A percentile compares a stretch with the other conserved stretches of the same genome.
These are phyloP conservation scores for Sugiyamaella neomexicana DNA, from an alignment of 1,139 yeast genomes.

Conservation along the genomic window DNA sequence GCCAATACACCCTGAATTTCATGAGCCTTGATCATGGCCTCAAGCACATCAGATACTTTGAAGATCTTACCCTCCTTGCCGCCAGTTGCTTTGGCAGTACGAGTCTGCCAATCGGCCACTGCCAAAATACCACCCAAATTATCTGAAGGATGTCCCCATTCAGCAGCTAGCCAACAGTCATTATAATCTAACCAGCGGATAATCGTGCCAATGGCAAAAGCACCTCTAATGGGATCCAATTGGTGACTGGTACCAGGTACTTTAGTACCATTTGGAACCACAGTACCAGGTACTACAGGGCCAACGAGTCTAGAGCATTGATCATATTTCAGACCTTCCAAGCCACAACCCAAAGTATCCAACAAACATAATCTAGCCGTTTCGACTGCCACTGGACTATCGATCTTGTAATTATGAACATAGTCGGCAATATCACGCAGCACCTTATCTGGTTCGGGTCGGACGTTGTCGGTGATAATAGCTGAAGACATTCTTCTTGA, in stretches of 20 bases:
- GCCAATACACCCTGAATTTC: constrained; percentile 62
- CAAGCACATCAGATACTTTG: constrained; percentile 52
- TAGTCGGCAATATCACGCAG: constrained; percentile 52
- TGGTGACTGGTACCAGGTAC: constrained; percentile 54
- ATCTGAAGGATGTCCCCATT: constrained; percentile 67
- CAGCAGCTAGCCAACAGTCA: constrained; percentile 66
- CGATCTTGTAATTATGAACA: constrained; percentile 50
- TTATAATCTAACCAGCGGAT: constrained; percentile 62
- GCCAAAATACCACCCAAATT: constrained; percentile 59
- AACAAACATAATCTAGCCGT: constrained; percentile 56
- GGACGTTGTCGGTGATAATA: constrained; percentile 46
- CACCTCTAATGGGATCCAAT: constrained; percentile 58
- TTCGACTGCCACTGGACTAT: constrained; percentile 50
- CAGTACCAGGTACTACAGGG: constrained; percentile 57
- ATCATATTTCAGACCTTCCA: constrained; percentile 57
- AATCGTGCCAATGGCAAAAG: constrained; percentile 56
- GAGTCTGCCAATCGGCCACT: constrained; percentile 56
- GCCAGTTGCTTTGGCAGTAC: constrained; percentile 47
- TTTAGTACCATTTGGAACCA: constrained; percentile 54
- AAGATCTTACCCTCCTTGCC: constrained; percentile 45
- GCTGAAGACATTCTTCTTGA: constrained; percentile 29
- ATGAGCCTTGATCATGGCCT: constrained; percentile 60
- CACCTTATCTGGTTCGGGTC: constrained; percentile 53
- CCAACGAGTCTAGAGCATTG: constrained; percentile 52
- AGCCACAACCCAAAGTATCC: constrained; percentile 60